Evolutionary conservation across 164 flowering plant genomes (phyloP).

Genomic region (Annona squamosa): DNA sequence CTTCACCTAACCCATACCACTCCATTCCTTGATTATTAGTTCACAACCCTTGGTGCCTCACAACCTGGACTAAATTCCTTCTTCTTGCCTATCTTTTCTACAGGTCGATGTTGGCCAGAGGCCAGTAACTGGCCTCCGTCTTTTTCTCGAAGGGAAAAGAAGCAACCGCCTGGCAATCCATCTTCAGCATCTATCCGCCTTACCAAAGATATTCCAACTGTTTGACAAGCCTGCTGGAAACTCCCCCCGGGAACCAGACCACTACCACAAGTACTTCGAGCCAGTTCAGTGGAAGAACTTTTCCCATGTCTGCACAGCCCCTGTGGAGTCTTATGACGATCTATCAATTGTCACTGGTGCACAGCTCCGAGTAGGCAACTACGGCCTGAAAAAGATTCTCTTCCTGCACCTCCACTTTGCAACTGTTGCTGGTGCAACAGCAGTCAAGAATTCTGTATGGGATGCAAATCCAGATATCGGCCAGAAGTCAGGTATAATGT

Average conservation of each 20-base stretch:
- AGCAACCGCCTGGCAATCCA: conserved; percentile 79
- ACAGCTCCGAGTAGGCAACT: conserved; percentile 58
- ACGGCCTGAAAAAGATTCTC: conserved; percentile 69
- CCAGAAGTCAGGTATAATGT: conserved; percentile 83
- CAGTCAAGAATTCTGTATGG: conserved; percentile 65
- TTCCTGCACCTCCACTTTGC: conserved; percentile 76
- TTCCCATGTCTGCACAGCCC: conserved; percentile 97
- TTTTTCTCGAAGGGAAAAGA: conserved; percentile 80
- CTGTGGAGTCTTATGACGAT: conserved; percentile 80
- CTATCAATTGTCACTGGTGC: conserved; percentile 86
- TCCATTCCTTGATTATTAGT: too few relatives aligned
- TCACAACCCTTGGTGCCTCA: too few relatives aligned
- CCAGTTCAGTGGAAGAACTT: conserved; percentile 87
- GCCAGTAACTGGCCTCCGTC: conserved; percentile 84
- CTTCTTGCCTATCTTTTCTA: background rate
- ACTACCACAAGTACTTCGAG: conserved; percentile 58
- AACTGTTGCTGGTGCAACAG: conserved; percentile 52
- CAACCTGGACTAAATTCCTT: background rate
- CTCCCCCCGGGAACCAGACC: conserved; percentile 32
- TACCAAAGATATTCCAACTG: conserved; percentile 66
- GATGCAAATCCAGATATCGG: conserved; percentile 82
- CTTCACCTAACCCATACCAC: background rate
- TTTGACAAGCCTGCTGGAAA: conserved; percentile 42
- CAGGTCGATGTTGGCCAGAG: conserved; percentile 85
- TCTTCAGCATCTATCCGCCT: conserved; percentile 80